Conservation (phyloP, 768 basidiomycete species). For the Pisolithus albus region DNA sequence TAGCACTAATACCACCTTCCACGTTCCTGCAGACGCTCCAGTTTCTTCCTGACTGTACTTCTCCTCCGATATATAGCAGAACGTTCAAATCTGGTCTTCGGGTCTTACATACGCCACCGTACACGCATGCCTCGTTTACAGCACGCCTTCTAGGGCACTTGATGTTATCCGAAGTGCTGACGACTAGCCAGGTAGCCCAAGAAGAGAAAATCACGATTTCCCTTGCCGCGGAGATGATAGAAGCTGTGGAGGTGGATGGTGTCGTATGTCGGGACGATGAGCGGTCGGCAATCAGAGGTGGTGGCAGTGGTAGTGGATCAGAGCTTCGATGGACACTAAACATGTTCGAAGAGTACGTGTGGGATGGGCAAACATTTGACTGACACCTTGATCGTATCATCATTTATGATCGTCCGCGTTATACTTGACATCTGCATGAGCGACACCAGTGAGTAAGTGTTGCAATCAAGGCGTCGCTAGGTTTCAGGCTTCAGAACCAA, state of each 20-base stretch:
- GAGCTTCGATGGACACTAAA: conserved; percentile 74
- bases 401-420: background rate
- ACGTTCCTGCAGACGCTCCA: conserved; percentile 76
- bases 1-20: conserved; percentile 85
- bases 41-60: conserved; percentile 56
- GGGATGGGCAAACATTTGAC: conserved; percentile 54
- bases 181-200: conserved; percentile 63
- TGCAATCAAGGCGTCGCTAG: too few relatives aligned
- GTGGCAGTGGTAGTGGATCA: conserved; percentile 40
- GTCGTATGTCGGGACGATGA: conserved; percentile 73
- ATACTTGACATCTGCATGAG: too few relatives aligned
- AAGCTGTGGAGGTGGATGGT: conserved; percentile 63
- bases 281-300: conserved; percentile 28
- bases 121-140: conserved; percentile 60
- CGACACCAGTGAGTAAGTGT: too few relatives aligned
- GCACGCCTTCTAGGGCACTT: conserved; percentile 56
- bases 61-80: conserved; percentile 60
- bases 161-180: conserved; percentile 42
- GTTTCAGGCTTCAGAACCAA: too few relatives aligned
- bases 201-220: conserved; percentile 68
- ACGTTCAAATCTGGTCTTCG: conserved; percentile 66
- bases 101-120: conserved; percentile 81
- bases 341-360: conserved; percentile 57
- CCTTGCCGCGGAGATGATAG: conserved; percentile 72
- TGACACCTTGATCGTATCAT: background rate